Base-by-base conservation (phyloP, 2,329 filamentous ascomycete genomes). In the Clonostachys byssicola region DNA sequence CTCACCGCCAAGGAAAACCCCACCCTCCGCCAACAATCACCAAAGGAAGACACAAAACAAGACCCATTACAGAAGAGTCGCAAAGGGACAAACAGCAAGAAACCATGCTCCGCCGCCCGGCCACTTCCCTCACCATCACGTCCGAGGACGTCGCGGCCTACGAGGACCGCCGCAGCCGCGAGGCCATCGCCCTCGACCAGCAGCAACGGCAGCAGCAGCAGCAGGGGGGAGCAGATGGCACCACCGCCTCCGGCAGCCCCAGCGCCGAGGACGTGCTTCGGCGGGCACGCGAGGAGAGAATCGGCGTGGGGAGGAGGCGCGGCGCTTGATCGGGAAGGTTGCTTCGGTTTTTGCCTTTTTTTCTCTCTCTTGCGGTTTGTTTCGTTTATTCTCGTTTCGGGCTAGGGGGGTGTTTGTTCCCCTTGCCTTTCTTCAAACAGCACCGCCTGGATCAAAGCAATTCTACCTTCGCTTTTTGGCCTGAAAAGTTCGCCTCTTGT, bases 111-210 rank as follows among this genome's bases (percentile, higher is more conserved):
- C 81, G 83, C 56, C 80, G 86, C 42, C 77, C 81, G 14, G 77
- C 86, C 12, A 90, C 86, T 42, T 78, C 79, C 13, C 80, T 90
- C 52, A 72, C 77, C 47, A 77, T 89, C 53, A 89, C 85, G 3
- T 73, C 81, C 43, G 83, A 88, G 59, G 86, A 90, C 63, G 74
- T 89, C 38, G 82, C 84, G 38, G 72, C 78, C 46, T 89, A 88
- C 67, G 85, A 89, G 59, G 83, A 85, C 61, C 74, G 75, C 30
- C 77, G 82, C 51, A 70, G 68, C 20, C 65, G 65, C 46, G 65
- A 73, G 51, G 68, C 66, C 34, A 60, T 57, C 18, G 61, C 59
- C 10, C 59, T 61, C 16, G 65, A 68, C 44, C 56, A 61, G 39
- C 17, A 43, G 39, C 40, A 47, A 51, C 54, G 13, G 53, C 59